Conservation (phyloP, 176 grass and related monocot species). For the Zizania latifolia region DNA sequence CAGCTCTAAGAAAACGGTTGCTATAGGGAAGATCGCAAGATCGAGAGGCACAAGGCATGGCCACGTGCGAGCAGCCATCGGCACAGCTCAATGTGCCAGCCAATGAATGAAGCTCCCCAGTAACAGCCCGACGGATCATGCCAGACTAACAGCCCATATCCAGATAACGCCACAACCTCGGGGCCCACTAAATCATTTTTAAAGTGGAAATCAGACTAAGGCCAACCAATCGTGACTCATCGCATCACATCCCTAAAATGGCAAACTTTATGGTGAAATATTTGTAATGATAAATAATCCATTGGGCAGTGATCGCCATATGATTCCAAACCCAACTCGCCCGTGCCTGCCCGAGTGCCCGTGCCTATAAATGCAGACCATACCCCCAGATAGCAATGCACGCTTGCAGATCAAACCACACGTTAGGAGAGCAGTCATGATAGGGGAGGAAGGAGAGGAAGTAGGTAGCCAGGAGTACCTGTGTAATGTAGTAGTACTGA, state of each 20-base stretch:
- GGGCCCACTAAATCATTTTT: neutral
- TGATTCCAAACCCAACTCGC: slow-evolving; percentile 33
- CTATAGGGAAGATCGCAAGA: too few species aligned
- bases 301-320: neutral
- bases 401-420: slow-evolving; percentile 14
- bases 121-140: neutral
- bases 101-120: neutral
- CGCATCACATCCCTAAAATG: slow-evolving; percentile 32
- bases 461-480: too few species aligned
- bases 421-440: slow-evolving; percentile 5
- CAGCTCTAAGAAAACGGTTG: neutral
- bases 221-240: slow-evolving; percentile 11
- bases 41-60: neutral
- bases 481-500: too few species aligned
- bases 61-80: neutral
- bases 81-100: neutral
- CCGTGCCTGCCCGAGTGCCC: slow-evolving; percentile 23
- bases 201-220: slow-evolving; percentile 14
- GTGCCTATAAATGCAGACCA: slow-evolving; percentile 40
- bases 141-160: slow-evolving; percentile 4
- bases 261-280: slow-evolving; percentile 22
- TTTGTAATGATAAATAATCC: slow-evolving; percentile 15
- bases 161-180: slow-evolving; percentile 3
- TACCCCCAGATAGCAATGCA: slow-evolving; percentile 12
- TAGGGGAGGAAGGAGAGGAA: neutral